Evolutionary conservation across 1,139 yeast genomes (phyloP), one percentile per base, ranked within the genome.

Genomic region (Yamadazyma triangularis): DNA sequence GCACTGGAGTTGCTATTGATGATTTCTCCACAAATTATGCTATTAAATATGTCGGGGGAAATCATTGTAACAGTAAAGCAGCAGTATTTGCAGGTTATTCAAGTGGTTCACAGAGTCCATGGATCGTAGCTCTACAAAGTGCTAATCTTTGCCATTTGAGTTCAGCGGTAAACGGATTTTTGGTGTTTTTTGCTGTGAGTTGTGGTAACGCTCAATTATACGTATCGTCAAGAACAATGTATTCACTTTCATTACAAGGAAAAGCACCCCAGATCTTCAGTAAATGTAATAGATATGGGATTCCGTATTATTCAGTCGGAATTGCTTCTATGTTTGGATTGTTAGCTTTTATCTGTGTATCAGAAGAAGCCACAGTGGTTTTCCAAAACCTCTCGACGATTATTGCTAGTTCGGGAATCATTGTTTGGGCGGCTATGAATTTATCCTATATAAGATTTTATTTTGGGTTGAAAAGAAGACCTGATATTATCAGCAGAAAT

Each of bases 371-470:
- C 0, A 73, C 83, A 8, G 58, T 63, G n/a, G 83, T 81, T 3
- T 83, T 84, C 43, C 80, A 75, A 42, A 71, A 79, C 48, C 60
- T 84, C 35, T 71, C 82, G 8, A 70, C 76, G 42, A 63, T 83
- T 23, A 77, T 81, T 36, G 77, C 88, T 0, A 73, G 87, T 2
- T 72, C 89, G 0, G 86, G 87, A 1, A 70, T 84, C 32, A 54
- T 85, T 21, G 84, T 81, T 30, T 86, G 95, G 95, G 74, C 79
- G 35, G 85, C 89, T 4, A 81, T 86, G 83, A 79, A 87, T 43
- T 53, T 84, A 12, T 72, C 91, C 2, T 86, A 71, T 48, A 57
- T 84, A 20, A 58, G 95, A 32, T 86, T 84, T 47, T 80, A 72
- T 53, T 70, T 71, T 43, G 95, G 89, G 0, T 58, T 86, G 37